Evolutionary conservation across 352 stramenopile genomes (phyloP).

Genomic region (Phytophthora parvispora): DNA sequence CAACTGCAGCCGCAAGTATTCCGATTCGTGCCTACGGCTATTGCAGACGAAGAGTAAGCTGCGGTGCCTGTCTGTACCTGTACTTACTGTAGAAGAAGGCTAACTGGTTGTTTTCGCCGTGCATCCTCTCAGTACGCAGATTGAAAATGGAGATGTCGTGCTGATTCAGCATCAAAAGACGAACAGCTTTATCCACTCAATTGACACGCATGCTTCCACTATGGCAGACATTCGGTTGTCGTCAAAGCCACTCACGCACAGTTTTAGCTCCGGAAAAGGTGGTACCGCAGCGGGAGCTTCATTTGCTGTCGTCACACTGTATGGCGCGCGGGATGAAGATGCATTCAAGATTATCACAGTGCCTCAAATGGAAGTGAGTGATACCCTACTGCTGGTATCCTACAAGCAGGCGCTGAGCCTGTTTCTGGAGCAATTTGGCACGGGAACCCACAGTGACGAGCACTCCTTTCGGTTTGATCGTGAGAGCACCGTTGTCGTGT

Average conservation of each 20-base stretch:
- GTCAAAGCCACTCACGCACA: constrained; percentile 59
- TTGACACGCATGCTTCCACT: constrained; percentile 69
- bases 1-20: constrained; percentile 60
- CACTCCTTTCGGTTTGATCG: constrained; percentile 35
- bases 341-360: constrained; percentile 74
- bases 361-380: constrained; percentile 52
- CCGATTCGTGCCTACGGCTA: constrained; percentile 63
- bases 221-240: constrained; percentile 76
- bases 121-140: constrained; percentile 39
- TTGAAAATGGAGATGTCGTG: constrained; percentile 63
- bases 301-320: constrained; percentile 59
- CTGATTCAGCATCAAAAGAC: constrained; percentile 64
- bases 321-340: constrained; percentile 71
- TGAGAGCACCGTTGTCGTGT: constrained; percentile 43
- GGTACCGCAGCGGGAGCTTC: constrained; percentile 29
- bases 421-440: constrained; percentile 54
- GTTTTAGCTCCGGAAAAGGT: constrained; percentile 22
- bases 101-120: neutral
- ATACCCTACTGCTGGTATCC: constrained; percentile 72
- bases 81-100: neutral
- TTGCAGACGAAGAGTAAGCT: constrained; percentile 65
- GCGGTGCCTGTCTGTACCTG: neutral
- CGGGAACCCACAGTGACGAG: constrained; percentile 5
- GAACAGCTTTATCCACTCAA: constrained; percentile 71
- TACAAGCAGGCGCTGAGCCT: constrained; percentile 54